Evolutionary conservation across 805 yeast species (phyloP), one percentile per base, ranked within the genome.

Genomic region (Cyberlindnera xishuangbannaensis): DNA sequence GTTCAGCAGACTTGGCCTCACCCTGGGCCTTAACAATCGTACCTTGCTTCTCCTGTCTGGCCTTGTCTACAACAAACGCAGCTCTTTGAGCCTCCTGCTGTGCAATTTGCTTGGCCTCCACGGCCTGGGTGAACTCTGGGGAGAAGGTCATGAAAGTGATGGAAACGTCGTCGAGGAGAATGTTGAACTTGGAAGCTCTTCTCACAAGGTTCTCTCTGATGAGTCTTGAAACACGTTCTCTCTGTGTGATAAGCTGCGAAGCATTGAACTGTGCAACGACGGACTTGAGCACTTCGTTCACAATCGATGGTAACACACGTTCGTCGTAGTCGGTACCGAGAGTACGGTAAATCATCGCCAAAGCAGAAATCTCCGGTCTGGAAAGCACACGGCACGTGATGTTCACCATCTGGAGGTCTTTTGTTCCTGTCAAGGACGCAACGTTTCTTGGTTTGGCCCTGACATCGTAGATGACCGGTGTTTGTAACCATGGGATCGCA

Each of bases 51-150:
- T 92, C 97, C 64, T 92, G 98, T 50, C 84, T 78, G 7, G 98
- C 98, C 58, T 87, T 85, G 61, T 92, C 98, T 33, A 92, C 98
- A 27, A 92, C 70, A 49, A 88, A 92, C 1, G 97, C 97, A 7
- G 98, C 97, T 61, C 95, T 80, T 65, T 92, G 97, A 15, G 98
- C 97, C 58, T 92, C 98, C 69, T 92, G 98, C 62, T 92, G 98
- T 18, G 98, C 97, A 62, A 92, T 92, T 68, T 92, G 98, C 64
- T 92, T 92, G 38, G 96, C 95, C 66, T 92, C 98, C 36, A 92
- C 98, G 5, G 97, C 97, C 28, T 83, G 78, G 26, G 97, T 88
- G 60, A 92, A 92, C 62, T 92, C 98, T 18, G 98, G 98, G 3
- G 95, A 83, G 61, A 92, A 92, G 2, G 97, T 85, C 97, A 92